phyloP scores from a whole-genome alignment of 768 basidiomycete species.

The Lactifluus subvellereus region DNA sequence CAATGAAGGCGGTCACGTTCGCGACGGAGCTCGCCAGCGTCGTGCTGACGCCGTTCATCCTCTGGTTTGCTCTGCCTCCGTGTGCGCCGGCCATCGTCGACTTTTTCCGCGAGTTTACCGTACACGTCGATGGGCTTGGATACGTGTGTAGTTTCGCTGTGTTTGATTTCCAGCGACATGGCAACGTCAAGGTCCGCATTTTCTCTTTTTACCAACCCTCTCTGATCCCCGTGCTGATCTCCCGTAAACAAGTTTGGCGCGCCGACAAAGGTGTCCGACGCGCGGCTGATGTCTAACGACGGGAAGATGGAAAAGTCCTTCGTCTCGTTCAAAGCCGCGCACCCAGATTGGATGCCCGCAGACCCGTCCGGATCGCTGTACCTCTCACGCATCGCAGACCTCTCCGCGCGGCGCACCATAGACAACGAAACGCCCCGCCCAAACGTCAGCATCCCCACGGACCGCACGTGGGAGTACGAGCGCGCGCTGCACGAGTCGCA shows the following conservation, averaged over 20 bases:
- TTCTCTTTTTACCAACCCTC: background rate
- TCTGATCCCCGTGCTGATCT: background rate
- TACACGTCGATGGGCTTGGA: constrained; percentile 93
- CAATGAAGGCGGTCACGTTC: constrained; percentile 88
- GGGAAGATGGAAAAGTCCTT: constrained; percentile 99
- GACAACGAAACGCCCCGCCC: constrained; percentile 17
- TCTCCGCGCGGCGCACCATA: constrained; percentile 11
- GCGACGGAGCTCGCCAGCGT: constrained; percentile 86
- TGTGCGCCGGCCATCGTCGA: constrained; percentile 92
- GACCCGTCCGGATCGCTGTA: constrained; percentile 91
- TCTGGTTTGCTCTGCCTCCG: constrained; percentile 86
- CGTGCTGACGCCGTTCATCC: constrained; percentile 86
- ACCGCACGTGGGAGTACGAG: constrained; percentile 69
- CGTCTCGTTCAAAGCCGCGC: constrained; percentile 90
- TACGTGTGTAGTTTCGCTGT: constrained; percentile 98
- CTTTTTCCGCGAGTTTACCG: constrained; percentile 96
- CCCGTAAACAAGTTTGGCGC: constrained; percentile 68
- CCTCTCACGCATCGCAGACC: constrained; percentile 69
- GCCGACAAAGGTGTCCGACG: constrained; percentile 59
- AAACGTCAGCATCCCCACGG: constrained; percentile 25
- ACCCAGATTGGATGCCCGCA: constrained; percentile 92
- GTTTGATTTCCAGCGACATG: constrained; percentile 94
- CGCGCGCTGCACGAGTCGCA: constrained; percentile 68
- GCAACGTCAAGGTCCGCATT: constrained; percentile 71
- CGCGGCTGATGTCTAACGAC: constrained; percentile 77